Conservation (phyloP, 345 rosid genomes). For the Brassica cretica region DNA sequence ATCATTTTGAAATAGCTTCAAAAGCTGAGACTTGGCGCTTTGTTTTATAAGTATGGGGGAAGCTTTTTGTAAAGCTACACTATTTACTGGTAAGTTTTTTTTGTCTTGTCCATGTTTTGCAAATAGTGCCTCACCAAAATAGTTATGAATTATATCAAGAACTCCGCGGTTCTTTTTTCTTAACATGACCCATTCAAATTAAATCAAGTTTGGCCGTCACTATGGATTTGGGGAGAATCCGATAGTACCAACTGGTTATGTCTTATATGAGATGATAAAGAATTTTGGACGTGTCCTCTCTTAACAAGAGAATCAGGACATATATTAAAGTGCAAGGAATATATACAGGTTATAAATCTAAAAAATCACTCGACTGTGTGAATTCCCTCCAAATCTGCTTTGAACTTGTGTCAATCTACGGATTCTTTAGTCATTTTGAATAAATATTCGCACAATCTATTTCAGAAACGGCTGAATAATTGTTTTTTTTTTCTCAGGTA, state of each 20-base stretch:
- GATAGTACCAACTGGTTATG: not conserved
- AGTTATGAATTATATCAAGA: not conserved
- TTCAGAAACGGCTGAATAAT: not conserved
- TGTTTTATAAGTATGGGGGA: not conserved
- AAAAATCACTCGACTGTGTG: too few relatives aligned
- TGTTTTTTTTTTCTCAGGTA: not conserved
- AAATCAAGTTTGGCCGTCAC: not conserved
- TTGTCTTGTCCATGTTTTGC: not conserved
- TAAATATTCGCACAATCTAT: too few relatives aligned
- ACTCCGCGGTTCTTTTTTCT: not conserved
- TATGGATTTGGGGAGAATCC: not conserved
- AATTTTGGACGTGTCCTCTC: too few relatives aligned
- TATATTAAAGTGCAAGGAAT: too few relatives aligned
- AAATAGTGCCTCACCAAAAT: not conserved
- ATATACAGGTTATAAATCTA: too few relatives aligned
- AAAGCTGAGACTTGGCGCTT: constrained; percentile 29
- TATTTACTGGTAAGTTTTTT: not conserved
- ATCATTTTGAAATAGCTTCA: not conserved
- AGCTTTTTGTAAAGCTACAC: not conserved
- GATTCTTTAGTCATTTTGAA: not conserved
- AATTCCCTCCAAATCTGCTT: too few relatives aligned
- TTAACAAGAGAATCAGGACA: too few relatives aligned
- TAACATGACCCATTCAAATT: not conserved
- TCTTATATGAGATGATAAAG: too few relatives aligned
- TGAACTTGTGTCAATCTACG: not conserved